A percentile compares a stretch with the other conserved stretches of the same genome.
Evolutionary conservation across 2,329 filamentous ascomycete genomes (phyloP).

Genomic region (Torrubiellomyces zombiae): DNA sequence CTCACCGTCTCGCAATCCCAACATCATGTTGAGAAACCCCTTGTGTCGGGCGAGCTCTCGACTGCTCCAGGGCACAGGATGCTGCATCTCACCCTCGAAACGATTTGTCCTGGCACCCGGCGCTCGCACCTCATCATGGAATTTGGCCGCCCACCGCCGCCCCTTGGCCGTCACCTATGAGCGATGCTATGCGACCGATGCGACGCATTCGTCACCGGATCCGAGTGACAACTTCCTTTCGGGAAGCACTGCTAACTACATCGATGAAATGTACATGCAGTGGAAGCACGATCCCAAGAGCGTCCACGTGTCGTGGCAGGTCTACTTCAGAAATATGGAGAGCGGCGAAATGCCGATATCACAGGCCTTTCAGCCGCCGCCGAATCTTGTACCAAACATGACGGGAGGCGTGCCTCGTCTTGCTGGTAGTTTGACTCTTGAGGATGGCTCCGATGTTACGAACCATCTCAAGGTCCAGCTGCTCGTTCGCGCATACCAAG

Average conservation of each 20-base stretch:
- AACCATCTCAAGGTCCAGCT: conserved; percentile 98
- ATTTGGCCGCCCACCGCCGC: conserved; percentile 28
- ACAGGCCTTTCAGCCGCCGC: conserved; percentile 90
- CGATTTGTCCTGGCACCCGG: conserved; percentile 25
- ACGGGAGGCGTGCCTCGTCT: conserved; percentile 61
- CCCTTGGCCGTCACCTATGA: conserved; percentile 31
- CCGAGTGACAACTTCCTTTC: conserved; percentile 92
- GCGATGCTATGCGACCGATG: conserved; percentile 35
- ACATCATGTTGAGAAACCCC: conserved; percentile 59
- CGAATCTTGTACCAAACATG: conserved; percentile 72
- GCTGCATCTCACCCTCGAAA: conserved; percentile 21
- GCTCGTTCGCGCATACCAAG: conserved; percentile 92
- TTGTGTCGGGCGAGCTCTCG: conserved; percentile 48
- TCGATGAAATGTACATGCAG: conserved; percentile 98
- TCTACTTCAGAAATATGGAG: conserved; percentile 99
- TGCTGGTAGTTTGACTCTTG: conserved; percentile 49
- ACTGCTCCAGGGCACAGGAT: conserved; percentile 39
- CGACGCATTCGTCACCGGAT: conserved; percentile 43
- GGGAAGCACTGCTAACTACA: conserved; percentile 94
- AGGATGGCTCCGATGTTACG: conserved; percentile 65
- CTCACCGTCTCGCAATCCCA: conserved; percentile 12
- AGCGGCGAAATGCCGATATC: conserved; percentile 94
- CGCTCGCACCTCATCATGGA: conserved; percentile 24
- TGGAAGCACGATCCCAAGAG: conserved; percentile 90
- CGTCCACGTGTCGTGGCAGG: conserved; percentile 96